These are phyloP conservation scores for Ramularia collo-cygni DNA, from an alignment of 2,329 filamentous ascomycete genomes.

Conservation along the genomic window DNA sequence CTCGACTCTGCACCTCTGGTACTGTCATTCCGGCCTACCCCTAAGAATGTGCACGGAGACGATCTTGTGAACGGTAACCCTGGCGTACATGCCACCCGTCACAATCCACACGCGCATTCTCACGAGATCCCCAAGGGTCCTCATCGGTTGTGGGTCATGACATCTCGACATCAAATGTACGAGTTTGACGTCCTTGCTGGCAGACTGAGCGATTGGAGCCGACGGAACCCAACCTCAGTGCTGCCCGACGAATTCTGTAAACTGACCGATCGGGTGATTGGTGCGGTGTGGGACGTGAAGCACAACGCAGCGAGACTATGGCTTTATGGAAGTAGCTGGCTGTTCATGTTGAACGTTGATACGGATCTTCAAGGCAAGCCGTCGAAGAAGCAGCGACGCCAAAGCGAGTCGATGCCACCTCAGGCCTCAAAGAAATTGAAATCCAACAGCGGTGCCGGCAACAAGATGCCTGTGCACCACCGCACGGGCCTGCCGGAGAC, in stretches of 20 bases:
- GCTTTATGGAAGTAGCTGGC: slow-evolving; percentile 78
- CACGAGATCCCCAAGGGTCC: slow-evolving; percentile 50
- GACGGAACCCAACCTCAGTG: slow-evolving; percentile 67
- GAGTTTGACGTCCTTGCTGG: slow-evolving; percentile 75
- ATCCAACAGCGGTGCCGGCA: slow-evolving; percentile 50
- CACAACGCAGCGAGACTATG: slow-evolving; percentile 57
- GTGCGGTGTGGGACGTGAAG: slow-evolving; percentile 69
- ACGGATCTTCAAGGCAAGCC: slow-evolving; percentile 50
- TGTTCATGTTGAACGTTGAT: slow-evolving; percentile 86
- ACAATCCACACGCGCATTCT: slow-evolving; percentile 48
- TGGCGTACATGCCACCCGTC: slow-evolving; percentile 43
- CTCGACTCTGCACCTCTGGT: slow-evolving; percentile 41
- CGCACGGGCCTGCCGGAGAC: slow-evolving; percentile 27
- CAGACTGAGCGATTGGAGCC: slow-evolving; percentile 75
- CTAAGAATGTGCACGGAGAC: slow-evolving; percentile 1
- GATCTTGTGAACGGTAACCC: slow-evolving; percentile 39
- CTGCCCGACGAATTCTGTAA: slow-evolving; percentile 69
- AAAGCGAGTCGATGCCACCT: slow-evolving; percentile 8
- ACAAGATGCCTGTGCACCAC: slow-evolving; percentile 37
- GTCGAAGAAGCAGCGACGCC: slow-evolving; percentile 21
- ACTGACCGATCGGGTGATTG: slow-evolving; percentile 73
- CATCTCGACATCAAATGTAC: slow-evolving; percentile 60
- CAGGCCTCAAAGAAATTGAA: slow-evolving; percentile 31
- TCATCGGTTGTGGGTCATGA: slow-evolving; percentile 54
- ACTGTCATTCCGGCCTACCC: slow-evolving; percentile 40